phyloP scores from a whole-genome alignment of 306 rosid species.

The cucumber (Cucumis sativus) region Cucumber_9930_V3 NC_026656.2:1110501-1111000 shows the following conservation, averaged over 20 bases:
- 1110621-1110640: not conserved
- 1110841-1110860: slow-evolving; percentile 64
- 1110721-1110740: slow-evolving; percentile 45
- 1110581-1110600: not conserved
- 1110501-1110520: not conserved
- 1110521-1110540: not conserved
- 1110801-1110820: not conserved
- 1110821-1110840: not conserved
- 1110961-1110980: not conserved
- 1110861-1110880: slow-evolving; percentile 45
- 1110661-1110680: not conserved
- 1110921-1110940: slow-evolving; percentile 1
- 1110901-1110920: slow-evolving; percentile 83
- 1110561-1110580: not conserved
- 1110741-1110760: slow-evolving; percentile 50
- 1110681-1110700: slow-evolving; percentile 56
- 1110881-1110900: slow-evolving; percentile 63
- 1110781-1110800: slow-evolving; percentile 10
- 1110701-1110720: slow-evolving; percentile 56
- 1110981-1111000: not conserved
- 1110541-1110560: not conserved
- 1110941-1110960: not conserved
- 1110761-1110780: slow-evolving; percentile 40
- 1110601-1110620: not conserved
- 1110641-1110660: not conserved